These are phyloP conservation scores for Rhizopogon vinicolor DNA, from an alignment of 768 basidiomycete species.

Conservation along the genomic window DNA sequence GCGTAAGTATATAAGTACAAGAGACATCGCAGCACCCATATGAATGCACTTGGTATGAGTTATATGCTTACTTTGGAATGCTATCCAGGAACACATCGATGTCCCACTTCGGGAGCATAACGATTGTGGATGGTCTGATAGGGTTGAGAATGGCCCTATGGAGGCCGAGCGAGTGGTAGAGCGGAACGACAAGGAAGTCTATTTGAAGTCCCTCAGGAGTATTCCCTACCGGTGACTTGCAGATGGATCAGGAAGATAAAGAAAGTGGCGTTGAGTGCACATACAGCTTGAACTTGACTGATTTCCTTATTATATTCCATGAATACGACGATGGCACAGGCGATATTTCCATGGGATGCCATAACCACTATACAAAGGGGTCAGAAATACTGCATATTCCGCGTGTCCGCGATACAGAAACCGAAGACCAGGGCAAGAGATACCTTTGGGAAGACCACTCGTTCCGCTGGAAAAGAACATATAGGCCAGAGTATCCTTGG, in stretches of 20 bases:
- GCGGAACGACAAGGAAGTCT: conserved; percentile 44
- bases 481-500: conserved; percentile 53
- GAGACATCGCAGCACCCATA: too few species aligned
- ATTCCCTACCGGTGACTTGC: conserved; percentile 29
- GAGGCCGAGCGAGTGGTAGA: conserved; percentile 59
- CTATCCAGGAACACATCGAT: conserved; percentile 39
- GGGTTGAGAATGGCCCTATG: conserved; percentile 41
- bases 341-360: conserved; percentile 56
- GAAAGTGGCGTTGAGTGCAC: conserved; percentile 16
- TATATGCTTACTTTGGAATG: conserved; percentile 45
- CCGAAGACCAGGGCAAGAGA: not conserved
- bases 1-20: not conserved
- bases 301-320: conserved; percentile 22
- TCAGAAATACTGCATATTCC: not conserved
- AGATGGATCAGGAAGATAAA: conserved; percentile 39
- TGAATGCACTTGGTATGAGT: not conserved
- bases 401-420: not conserved
- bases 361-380: conserved; percentile 43
- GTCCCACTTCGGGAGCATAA: conserved; percentile 55
- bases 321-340: conserved; percentile 33
- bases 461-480: conserved; percentile 72
- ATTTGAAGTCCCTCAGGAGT: conserved; percentile 41
- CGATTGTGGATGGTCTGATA: conserved; percentile 34
- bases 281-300: conserved; percentile 32
- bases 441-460: conserved; percentile 61